Evolutionary conservation across 192 early-diverging fungal species (phyloP), one percentile per base, ranked within the genome.

Genomic region (Gigaspora rosea): DNA sequence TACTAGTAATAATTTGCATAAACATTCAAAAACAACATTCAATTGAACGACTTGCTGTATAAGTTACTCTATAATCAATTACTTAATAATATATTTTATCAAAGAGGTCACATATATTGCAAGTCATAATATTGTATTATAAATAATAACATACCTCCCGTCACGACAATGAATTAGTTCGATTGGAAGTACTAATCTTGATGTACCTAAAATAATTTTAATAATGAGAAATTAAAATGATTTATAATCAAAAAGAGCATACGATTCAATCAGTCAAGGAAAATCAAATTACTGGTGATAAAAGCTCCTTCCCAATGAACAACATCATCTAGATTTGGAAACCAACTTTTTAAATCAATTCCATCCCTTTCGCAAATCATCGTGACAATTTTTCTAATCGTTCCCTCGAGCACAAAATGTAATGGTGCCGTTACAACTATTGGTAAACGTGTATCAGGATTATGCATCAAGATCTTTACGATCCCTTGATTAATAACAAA

Each of bases 261-360:
- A 18, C 16, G 18, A 16, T 35, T 32, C 18, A 35, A 35, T 35
- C 35, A 32, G 22, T 58, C 7, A 56, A 8, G 15, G 9, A 20
- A 12, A 8, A 74, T 11, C 16, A 16, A 82, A 80, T 82, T 82
- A 92, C 90, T 91, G 10, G 90, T 82, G 49, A 93, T 73, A 78
- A 92, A 93, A 11, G 90, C 88, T 10, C 91, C 90, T 35, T 86
- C 74, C 91, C 91, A 92, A n/a, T 79, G 79, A 4, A 79, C 70
- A 20, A 80, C 80, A 50, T 88, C 84, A 52, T 78, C 65, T 36
- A 88, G 51, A 10, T 77, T 87, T 1, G 92, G 92, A 66, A 88
- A 92, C 22, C 71, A 57, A 76, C 80, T 90, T 46, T 74, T 66
- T 59, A 92, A 79, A 10, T 80, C 80, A 33, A 94, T 92, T 6